A percentile compares a stretch with the other conserved stretches of the same genome.
Conservation (phyloP, 2,329 filamentous ascomycete genomes). For the Ilyonectria destructans region DNA sequence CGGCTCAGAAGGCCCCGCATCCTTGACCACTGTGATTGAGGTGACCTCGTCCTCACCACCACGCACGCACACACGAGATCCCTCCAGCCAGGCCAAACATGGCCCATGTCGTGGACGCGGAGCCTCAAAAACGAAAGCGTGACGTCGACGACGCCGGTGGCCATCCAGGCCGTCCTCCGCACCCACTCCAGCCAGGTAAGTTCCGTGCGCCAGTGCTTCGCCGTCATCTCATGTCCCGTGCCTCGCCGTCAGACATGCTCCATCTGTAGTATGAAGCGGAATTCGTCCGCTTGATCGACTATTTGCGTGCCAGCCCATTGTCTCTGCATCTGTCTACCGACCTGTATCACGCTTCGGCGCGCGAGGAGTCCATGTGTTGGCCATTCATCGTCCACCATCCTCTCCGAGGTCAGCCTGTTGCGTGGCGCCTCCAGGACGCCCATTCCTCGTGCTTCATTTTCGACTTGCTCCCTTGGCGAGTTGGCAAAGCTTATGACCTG, state of each 20-base stretch:
- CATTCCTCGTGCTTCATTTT: conserved; percentile 45
- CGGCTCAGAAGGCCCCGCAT: conserved; percentile 21
- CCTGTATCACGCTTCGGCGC: conserved; percentile 24
- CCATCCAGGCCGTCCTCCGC: conserved; percentile 59
- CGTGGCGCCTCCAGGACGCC: conserved; percentile 41
- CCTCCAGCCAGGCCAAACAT: conserved; percentile 50
- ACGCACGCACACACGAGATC: conserved; percentile 9
- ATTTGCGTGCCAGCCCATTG: conserved; percentile 25
- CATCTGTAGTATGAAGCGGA: conserved; percentile 39
- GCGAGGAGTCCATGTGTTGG: conserved; percentile 29
- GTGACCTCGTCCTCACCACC: conserved; percentile 16
- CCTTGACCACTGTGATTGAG: conserved; percentile 26
- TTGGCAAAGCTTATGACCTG: conserved; percentile 37
- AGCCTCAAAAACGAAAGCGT: conserved; percentile 66
- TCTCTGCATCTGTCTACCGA: conserved; percentile 30
- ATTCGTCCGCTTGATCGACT: conserved; percentile 16
- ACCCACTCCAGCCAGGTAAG: conserved; percentile 62
- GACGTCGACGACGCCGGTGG: conserved; percentile 62
- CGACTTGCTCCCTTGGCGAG: conserved; percentile 5
- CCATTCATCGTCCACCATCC: conserved; percentile 25
- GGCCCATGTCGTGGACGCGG: conserved; percentile 61
- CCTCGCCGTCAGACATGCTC: conserved; percentile 38
- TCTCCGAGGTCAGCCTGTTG: conserved; percentile 37
- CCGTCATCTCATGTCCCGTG: conserved; percentile 37
- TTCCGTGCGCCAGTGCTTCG: conserved; percentile 45